These are phyloP conservation scores for Trametes cingulata DNA, from an alignment of 768 basidiomycete species.

Conservation along the genomic window DNA sequence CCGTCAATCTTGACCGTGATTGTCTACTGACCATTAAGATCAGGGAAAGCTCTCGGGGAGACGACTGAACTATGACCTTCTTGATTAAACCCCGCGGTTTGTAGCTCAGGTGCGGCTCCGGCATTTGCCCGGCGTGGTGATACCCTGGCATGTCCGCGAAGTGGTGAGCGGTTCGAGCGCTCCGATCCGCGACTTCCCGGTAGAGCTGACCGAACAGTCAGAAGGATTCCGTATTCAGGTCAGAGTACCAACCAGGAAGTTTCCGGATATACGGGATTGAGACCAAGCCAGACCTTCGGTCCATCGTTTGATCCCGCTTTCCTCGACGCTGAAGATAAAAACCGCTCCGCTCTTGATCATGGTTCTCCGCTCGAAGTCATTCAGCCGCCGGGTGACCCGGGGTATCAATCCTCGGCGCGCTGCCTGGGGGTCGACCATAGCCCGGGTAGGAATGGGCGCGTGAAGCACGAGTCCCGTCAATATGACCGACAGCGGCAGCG, in stretches of 20 bases:
- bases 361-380: constrained; percentile 70
- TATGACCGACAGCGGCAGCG: neutral
- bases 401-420: constrained; percentile 78
- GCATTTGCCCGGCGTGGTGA: constrained; percentile 12
- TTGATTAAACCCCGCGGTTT: constrained; percentile 71
- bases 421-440: constrained; percentile 47
- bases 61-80: constrained; percentile 51
- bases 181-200: constrained; percentile 74
- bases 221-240: neutral
- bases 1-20: constrained; percentile 81
- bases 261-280: constrained; percentile 80
- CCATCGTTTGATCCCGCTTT: constrained; percentile 87
- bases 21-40: constrained; percentile 49
- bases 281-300: constrained; percentile 82
- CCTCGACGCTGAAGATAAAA: constrained; percentile 87
- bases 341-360: constrained; percentile 63
- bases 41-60: neutral
- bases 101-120: constrained; percentile 28
- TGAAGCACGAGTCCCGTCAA: neutral
- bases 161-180: constrained; percentile 46
- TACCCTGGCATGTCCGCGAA: constrained; percentile 20
- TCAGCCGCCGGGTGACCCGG: constrained; percentile 79
- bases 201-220: constrained; percentile 56
- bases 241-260: constrained; percentile 65
- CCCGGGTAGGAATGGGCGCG: neutral